phyloP scores from a whole-genome alignment of 345 rosid species.

The Durio zibethinus region DNA sequence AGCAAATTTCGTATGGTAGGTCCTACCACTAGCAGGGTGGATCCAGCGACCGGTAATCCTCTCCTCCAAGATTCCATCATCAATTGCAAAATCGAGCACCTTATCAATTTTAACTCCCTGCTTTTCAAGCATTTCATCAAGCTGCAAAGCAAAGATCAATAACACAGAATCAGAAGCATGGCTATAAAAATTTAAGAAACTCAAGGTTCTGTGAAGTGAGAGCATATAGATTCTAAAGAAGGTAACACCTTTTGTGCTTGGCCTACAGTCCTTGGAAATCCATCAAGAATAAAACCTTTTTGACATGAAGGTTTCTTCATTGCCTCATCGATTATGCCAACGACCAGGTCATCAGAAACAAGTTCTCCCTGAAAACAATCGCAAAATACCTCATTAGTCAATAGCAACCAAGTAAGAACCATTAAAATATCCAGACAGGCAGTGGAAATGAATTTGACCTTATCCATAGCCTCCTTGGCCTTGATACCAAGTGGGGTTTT shows the following conservation, averaged over 20 bases:
- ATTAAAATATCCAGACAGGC: not conserved
- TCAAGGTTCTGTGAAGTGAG: not conserved
- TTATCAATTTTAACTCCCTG: constrained; percentile 73
- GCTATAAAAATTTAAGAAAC: not conserved
- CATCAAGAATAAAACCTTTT: constrained; percentile 96
- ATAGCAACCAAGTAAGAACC: constrained; percentile 6
- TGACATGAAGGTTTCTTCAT: constrained; percentile 86
- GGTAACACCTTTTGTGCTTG: constrained; percentile 80
- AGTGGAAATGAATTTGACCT: constrained; percentile 38
- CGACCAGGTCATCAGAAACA: constrained; percentile 93
- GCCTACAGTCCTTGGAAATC: constrained; percentile 84
- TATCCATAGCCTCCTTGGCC: constrained; percentile 97
- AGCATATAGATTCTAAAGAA: not conserved
- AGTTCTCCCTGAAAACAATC: constrained; percentile 67
- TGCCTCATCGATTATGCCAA: constrained; percentile 94
- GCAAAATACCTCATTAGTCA: constrained; percentile 19
- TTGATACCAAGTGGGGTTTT: constrained; percentile 93
- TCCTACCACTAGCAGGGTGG: constrained; percentile 94
- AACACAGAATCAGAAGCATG: not conserved
- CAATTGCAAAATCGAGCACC: constrained; percentile 83
- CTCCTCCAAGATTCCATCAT: constrained; percentile 88
- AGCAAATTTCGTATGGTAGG: constrained; percentile 79
- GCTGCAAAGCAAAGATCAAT: constrained; percentile 39
- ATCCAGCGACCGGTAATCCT: constrained; percentile 97
- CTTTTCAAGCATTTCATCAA: constrained; percentile 89